Evolutionary conservation across 306 rosid genomes (phyloP).

Genomic region (Sesbania bispinosa): DNA sequence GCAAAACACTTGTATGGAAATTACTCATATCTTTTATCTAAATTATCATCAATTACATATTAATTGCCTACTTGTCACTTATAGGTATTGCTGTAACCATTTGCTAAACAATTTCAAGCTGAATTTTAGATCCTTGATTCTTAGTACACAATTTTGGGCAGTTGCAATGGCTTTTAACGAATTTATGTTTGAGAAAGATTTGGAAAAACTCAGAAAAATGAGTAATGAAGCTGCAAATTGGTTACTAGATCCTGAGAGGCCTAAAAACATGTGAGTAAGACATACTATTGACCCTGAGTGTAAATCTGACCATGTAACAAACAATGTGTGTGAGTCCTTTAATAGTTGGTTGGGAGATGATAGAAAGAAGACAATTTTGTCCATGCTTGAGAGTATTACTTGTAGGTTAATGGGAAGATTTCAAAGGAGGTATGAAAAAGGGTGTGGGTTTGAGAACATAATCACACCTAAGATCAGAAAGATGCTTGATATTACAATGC

Average conservation of each 20-base stretch:
- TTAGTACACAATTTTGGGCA: neutral
- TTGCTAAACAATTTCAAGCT: neutral
- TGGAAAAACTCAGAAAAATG: neutral
- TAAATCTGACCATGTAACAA: neutral
- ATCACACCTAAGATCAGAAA: neutral
- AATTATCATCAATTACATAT: too few relatives aligned
- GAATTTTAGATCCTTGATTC: neutral
- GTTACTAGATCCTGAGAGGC: neutral
- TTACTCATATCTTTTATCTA: too few relatives aligned
- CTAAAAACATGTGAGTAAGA: neutral
- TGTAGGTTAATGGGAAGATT: neutral
- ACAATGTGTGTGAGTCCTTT: neutral
- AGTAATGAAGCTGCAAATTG: too few relatives aligned
- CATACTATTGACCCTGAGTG: neutral
- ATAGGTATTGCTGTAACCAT: neutral
- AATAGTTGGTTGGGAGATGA: neutral
- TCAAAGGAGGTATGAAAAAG: too few relatives aligned
- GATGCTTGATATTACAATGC: neutral
- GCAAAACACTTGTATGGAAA: neutral
- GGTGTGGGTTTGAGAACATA: neutral
- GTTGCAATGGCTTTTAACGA: neutral
- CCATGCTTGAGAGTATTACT: neutral
- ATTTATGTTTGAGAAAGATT: neutral
- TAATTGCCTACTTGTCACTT: neutral
- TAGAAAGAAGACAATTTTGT: too few relatives aligned